These are phyloP conservation scores for Lactifluus rugatus DNA, from an alignment of 768 basidiomycete genomes.

Conservation along the genomic window DNA sequence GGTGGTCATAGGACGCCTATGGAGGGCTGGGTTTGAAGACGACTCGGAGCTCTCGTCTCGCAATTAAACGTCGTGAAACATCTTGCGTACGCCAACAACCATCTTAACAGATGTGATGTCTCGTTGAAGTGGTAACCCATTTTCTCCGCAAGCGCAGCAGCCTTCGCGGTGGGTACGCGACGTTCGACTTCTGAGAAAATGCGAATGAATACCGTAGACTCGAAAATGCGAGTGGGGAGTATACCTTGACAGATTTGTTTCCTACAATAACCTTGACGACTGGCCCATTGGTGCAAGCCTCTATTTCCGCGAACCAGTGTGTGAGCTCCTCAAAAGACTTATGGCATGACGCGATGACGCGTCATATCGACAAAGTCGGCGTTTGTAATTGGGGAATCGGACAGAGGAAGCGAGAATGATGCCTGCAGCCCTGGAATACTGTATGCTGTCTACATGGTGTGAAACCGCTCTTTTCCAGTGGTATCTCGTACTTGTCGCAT, in stretches of 20 bases:
- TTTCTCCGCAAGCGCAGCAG: constrained; percentile 63
- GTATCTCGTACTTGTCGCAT: constrained; percentile 60
- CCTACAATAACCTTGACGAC: constrained; percentile 95
- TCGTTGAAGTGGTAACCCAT: constrained; percentile 88
- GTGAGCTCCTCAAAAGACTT: constrained; percentile 91
- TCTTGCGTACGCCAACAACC: no score
- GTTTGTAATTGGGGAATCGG: background rate
- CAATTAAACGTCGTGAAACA: constrained; percentile 41
- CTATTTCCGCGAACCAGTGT: constrained; percentile 85
- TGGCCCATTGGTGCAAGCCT: constrained; percentile 79
- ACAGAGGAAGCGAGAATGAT: constrained; percentile 52
- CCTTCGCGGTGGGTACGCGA: constrained; percentile 74
- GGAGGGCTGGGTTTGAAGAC: constrained; percentile 23
- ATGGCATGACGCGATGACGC: constrained; percentile 87
- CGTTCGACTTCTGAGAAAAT: constrained; percentile 63
- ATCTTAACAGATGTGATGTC: constrained; percentile 87
- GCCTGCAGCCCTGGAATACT: constrained; percentile 84
- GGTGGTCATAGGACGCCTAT: background rate
- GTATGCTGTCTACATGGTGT: constrained; percentile 89
- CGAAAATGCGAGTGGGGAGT: no score
- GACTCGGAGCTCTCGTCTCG: constrained; percentile 66
- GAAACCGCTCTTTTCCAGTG: constrained; percentile 92
- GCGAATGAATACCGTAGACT: no score
- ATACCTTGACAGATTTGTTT: constrained; percentile 90
- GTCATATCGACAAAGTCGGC: constrained; percentile 36